phyloP scores from a whole-genome alignment of 805 yeast genomes.

The Candida chilensis region DNA sequence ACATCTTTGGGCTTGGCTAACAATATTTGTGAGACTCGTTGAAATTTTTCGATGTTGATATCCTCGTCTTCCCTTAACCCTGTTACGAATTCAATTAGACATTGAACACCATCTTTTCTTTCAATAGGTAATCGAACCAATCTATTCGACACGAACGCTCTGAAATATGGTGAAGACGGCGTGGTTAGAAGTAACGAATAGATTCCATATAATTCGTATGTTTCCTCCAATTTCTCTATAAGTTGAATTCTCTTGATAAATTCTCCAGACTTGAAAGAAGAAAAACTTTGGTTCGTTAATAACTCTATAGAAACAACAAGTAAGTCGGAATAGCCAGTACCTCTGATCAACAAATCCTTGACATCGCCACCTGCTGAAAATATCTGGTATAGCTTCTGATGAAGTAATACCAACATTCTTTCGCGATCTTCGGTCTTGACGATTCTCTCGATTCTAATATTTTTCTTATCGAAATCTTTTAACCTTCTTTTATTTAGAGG shows the following conservation, averaged over 20 bases:
- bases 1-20: slow-evolving; percentile 51
- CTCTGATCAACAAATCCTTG: slow-evolving; percentile 44
- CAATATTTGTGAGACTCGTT: slow-evolving; percentile 57
- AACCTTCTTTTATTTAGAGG: slow-evolving; percentile 54
- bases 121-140: slow-evolving; percentile 46
- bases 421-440: slow-evolving; percentile 9
- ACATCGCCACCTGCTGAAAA: slow-evolving; percentile 38
- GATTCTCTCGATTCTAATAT: slow-evolving; percentile 14
- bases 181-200: slow-evolving; percentile 51
- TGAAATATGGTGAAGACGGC: slow-evolving; percentile 36
- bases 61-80: slow-evolving; percentile 72
- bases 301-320: slow-evolving; percentile 39
- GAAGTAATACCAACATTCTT: slow-evolving; percentile 17
- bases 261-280: slow-evolving; percentile 4
- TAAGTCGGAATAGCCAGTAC: slow-evolving; percentile 60
- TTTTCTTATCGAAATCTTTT: slow-evolving; percentile 31
- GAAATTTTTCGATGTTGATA: slow-evolving; percentile 55
- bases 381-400: slow-evolving; percentile 16
- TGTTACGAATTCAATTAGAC: slow-evolving; percentile 66
- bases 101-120: slow-evolving; percentile 61
- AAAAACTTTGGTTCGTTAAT: slow-evolving; percentile 18
- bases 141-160: slow-evolving; percentile 32
- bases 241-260: slow-evolving; percentile 3
- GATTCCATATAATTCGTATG: slow-evolving; percentile 56
- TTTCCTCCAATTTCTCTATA: slow-evolving; percentile 39